Percentiles rank a stretch among this genome's conserved stretches.
Evolutionary conservation across 2,329 filamentous ascomycete genomes (phyloP).

Genomic region (Fusarium ramigenum): DNA sequence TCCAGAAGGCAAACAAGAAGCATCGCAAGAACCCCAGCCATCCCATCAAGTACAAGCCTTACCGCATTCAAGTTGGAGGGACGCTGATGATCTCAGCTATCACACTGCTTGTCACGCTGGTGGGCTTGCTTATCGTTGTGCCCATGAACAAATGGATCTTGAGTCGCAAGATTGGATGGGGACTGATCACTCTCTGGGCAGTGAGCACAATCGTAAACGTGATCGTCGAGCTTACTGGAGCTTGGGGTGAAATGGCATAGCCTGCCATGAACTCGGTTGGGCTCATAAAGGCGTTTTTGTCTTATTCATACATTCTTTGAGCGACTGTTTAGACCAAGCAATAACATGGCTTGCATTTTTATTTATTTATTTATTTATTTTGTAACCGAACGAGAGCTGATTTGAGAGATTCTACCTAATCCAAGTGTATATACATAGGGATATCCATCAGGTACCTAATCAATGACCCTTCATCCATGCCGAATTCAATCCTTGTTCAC

Average conservation of each 20-base stretch:
- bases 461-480: neutral
- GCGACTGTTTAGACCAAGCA: constrained; percentile 3
- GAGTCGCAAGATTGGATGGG: constrained; percentile 83
- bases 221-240: constrained; percentile 75
- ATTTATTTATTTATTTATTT: neutral
- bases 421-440: neutral
- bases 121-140: constrained; percentile 81
- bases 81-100: constrained; percentile 86
- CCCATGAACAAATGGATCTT: constrained; percentile 88
- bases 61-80: constrained; percentile 83
- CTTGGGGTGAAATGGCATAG: constrained; percentile 51
- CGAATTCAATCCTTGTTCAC: neutral
- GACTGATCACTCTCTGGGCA: constrained; percentile 81
- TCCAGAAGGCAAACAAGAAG: constrained; percentile 72
- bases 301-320: neutral
- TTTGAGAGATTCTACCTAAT: neutral
- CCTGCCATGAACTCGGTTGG: neutral
- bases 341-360: neutral
- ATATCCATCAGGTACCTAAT: neutral
- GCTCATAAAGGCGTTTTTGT: neutral
- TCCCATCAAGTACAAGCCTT: constrained; percentile 75
- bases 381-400: neutral
- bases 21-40: constrained; percentile 73
- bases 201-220: constrained; percentile 85
- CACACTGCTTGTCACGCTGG: constrained; percentile 82